Conservation (phyloP, 2,329 filamentous ascomycete genomes). For the Cladophialophora yegresii region DNA sequence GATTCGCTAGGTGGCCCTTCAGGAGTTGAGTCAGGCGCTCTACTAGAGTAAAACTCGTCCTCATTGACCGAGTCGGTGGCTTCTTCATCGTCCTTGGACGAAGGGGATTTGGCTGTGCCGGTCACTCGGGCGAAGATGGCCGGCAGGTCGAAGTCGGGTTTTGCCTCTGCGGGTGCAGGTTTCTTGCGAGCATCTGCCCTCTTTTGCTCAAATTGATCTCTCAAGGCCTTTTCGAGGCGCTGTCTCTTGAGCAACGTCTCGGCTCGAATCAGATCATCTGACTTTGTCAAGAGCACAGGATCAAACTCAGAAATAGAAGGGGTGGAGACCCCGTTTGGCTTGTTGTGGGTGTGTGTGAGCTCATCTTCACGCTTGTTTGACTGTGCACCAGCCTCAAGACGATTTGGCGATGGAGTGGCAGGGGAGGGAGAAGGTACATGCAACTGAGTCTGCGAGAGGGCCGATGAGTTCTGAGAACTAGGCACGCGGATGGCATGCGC, state of each 20-base stretch:
- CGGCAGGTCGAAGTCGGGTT: constrained; percentile 68
- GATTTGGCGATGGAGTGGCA: constrained; percentile 36
- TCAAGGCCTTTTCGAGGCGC: constrained; percentile 74
- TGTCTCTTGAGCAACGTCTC: constrained; percentile 79
- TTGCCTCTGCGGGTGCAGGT: constrained; percentile 54
- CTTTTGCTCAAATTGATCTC: constrained; percentile 73
- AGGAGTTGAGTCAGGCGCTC: constrained; percentile 73
- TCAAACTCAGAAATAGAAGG: constrained; percentile 68
- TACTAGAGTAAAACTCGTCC: constrained; percentile 94
- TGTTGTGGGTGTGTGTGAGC: constrained; percentile 17
- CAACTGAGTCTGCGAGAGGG: constrained; percentile 38
- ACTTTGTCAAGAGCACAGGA: constrained; percentile 82
- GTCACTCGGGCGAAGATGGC: constrained; percentile 72
- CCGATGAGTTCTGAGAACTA: constrained; percentile 40
- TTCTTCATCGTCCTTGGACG: constrained; percentile 54
- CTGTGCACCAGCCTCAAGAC: constrained; percentile 31
- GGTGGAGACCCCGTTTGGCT: constrained; percentile 36
- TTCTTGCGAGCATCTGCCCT: constrained; percentile 53
- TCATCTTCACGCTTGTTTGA: constrained; percentile 28
- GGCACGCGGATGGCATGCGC: constrained; percentile 53
- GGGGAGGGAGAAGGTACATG: constrained; percentile 29
- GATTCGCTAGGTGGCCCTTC: constrained; percentile 41
- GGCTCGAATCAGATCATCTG: constrained; percentile 77
- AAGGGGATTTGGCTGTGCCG: constrained; percentile 69
- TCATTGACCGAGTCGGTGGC: constrained; percentile 74